Evolutionary conservation across 805 yeast species (phyloP).

Genomic region (Schwanniomyces pseudopolymorphus): DNA sequence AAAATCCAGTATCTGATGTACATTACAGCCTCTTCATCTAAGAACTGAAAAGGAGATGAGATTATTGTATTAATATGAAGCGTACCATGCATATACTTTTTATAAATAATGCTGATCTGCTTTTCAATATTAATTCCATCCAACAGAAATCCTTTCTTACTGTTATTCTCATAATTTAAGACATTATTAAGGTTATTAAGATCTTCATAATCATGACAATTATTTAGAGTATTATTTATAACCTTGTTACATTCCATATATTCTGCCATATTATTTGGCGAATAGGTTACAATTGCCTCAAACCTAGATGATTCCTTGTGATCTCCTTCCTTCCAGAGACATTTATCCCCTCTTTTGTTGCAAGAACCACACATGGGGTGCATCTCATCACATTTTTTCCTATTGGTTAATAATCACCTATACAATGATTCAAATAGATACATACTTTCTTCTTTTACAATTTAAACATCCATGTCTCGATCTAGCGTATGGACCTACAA

Average conservation of each 20-base stretch:
- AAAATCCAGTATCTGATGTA: constrained; percentile 52
- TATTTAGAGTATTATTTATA: no score
- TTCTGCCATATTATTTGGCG: no score
- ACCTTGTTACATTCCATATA: background rate
- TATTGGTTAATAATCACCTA: background rate
- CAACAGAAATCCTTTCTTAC: no score
- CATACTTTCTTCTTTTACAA: constrained; percentile 1
- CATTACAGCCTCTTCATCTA: background rate
- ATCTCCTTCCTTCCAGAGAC: background rate
- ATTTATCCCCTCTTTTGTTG: background rate
- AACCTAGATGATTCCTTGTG: background rate
- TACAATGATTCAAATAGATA: background rate
- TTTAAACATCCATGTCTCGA: constrained; percentile 1
- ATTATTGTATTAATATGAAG: background rate
- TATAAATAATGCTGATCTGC: background rate
- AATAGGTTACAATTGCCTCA: background rate
- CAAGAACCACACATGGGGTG: constrained; percentile 11
- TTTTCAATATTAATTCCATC: no score
- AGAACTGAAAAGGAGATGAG: background rate
- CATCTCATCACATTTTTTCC: constrained; percentile 13
- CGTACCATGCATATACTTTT: background rate
- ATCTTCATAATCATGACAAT: no score
- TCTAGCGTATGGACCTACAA: background rate
- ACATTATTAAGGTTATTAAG: no score
- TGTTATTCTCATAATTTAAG: no score